Base-by-base conservation (phyloP, 495 filamentous ascomycete species). In the Cenococcum geophilum region DNA sequence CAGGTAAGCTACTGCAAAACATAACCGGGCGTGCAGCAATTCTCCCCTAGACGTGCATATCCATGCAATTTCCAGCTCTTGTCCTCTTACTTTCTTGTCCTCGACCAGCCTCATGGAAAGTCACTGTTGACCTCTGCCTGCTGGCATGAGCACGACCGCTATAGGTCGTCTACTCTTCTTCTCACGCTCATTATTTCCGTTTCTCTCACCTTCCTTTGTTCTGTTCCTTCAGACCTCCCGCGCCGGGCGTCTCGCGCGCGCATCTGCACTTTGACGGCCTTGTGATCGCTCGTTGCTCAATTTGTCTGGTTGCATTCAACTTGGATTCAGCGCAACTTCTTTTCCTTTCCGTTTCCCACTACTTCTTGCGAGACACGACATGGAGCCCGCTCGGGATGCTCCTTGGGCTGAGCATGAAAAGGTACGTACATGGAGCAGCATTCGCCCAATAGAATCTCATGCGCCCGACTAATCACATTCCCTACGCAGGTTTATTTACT, bases 401-500 rank as follows among this genome's bases (percentile, higher is more conserved):
- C 79, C 79, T 69, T 84, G 80, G 76, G 73, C 76, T 57, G 80
- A 84, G 73, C 76, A 78, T 74, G 82, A 85, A 75, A 80, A 81
- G 77, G 82, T 85, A 78, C 53, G 78, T 55, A 59, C 55, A 45
- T 22, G 52, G 43, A 34, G 52, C 54, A n/a, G 37, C 27, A 40
- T 36, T 12, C 55, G 27, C 32, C 63, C 60, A 61, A 53, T 61
- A 10, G 49, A 16, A 43, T 48, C 25, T 23, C 11, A 35, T 57
- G 25, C 56, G 34, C 37, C 48, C 32, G 25, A 55, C 65, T 63
- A 62, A 64, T 59, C 51, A 1, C 53, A 20, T 47, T 21, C 32
- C 20, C 48, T 32, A 49, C n/a, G 27, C 45, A 72, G 72, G 70
- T 72, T 55, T 79, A 82, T 66, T 75, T 86, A 57, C 78, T 85